phyloP scores from a whole-genome alignment of 257 asterid species.

The Solanum chiquidenum region DNA sequence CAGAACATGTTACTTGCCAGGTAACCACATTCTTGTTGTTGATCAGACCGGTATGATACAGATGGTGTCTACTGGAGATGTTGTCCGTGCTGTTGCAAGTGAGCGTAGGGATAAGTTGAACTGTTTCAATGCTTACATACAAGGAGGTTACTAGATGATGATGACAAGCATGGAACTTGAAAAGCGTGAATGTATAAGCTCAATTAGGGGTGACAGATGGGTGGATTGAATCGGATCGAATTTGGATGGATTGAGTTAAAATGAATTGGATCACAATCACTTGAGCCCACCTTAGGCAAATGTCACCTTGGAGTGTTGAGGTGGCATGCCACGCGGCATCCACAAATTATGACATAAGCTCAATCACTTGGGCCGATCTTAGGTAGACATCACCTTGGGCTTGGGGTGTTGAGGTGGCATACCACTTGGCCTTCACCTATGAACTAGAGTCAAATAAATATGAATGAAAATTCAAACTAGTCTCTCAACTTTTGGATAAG shows the following conservation, averaged over 20 bases:
- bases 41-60: constrained; percentile 48
- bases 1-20: constrained; percentile 19
- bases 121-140: constrained; percentile 63
- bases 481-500: not conserved
- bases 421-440: too few species aligned
- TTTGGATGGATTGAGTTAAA: too few species aligned
- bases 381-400: not conserved
- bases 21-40: constrained; percentile 72
- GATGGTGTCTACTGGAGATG: constrained; percentile 77
- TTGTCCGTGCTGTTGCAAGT: constrained; percentile 77
- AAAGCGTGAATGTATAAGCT: not conserved
- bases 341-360: not conserved
- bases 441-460: not conserved
- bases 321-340: too few species aligned
- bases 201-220: not conserved
- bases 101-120: constrained; percentile 64
- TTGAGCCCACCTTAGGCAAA: too few species aligned
- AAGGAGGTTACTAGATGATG: constrained; percentile 61
- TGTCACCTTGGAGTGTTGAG: too few species aligned
- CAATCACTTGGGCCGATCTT: not conserved
- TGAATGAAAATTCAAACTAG: not conserved
- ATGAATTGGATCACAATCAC: too few species aligned
- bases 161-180: not conserved
- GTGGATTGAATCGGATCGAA: too few species aligned
- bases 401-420: not conserved